A percentile compares a stretch with the other conserved stretches of the same genome.
phyloP scores from a whole-genome alignment of 805 yeast species.

The Saccharomyces eubayanus region DNA sequence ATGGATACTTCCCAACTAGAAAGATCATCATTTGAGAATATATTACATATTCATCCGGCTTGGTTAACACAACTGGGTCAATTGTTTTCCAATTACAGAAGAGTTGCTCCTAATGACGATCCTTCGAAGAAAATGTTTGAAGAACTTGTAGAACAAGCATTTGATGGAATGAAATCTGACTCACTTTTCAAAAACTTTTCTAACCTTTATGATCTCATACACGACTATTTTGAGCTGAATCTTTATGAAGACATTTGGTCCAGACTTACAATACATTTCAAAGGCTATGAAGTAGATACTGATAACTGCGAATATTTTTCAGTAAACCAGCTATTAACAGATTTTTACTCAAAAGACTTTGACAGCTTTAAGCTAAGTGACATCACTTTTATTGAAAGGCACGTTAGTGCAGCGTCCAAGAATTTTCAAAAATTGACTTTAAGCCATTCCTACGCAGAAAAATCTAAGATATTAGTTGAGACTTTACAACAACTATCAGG shows the following conservation, averaged over 20 bases:
- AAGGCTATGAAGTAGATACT: conserved; percentile 16
- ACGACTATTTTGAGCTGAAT: conserved; percentile 63
- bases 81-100: conserved; percentile 27
- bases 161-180: conserved; percentile 8
- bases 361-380: conserved; percentile 22
- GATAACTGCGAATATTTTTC: conserved; percentile 28
- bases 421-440: conserved; percentile 42
- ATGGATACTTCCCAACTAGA: conserved; percentile 1
- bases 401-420: conserved; percentile 43
- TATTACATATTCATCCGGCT: conserved; percentile 8
- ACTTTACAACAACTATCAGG: conserved; percentile 47
- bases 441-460: conserved; percentile 40
- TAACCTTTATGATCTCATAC: conserved; percentile 45
- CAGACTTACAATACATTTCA: conserved; percentile 28
- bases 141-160: conserved; percentile 21
- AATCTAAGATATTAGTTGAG: conserved; percentile 41
- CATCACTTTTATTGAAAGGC: conserved; percentile 32
- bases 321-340: conserved; percentile 38
- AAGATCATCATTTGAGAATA: conserved; percentile 10
- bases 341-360: conserved; percentile 33
- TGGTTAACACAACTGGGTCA: conserved; percentile 30
- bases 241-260: conserved; percentile 63
- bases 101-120: conserved; percentile 30
- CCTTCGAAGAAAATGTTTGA: conserved; percentile 23
- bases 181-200: conserved; percentile 9